Evolutionary conservation across 495 filamentous ascomycete species (phyloP).

Genomic region (Hyaloscypha finlandica): DNA sequence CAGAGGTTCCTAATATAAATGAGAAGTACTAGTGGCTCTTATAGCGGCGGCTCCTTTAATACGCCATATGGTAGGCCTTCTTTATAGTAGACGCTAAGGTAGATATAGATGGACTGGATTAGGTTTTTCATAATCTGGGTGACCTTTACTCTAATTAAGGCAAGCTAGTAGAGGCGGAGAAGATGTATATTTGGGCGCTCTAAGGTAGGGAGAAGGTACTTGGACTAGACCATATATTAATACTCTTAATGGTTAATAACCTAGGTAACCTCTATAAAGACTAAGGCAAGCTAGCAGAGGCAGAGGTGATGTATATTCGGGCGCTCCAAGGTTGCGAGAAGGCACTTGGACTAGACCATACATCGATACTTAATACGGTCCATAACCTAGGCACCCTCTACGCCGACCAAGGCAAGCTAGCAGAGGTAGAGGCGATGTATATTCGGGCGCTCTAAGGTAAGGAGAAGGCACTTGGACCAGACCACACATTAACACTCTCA

Average conservation of each 20-base stretch:
- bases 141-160: constrained; percentile 32
- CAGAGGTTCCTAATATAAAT: constrained; percentile 22
- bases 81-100: constrained; percentile 10
- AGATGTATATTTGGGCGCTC: constrained; percentile 16
- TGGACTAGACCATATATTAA: constrained; percentile 41
- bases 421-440: constrained; percentile 36
- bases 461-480: no score
- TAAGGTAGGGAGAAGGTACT: constrained; percentile 39
- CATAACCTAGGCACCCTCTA: no score
- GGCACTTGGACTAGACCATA: no score
- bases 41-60: constrained; percentile 39
- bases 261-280: constrained; percentile 31
- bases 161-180: constrained; percentile 5
- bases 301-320: constrained; percentile 33
- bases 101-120: constrained; percentile 28
- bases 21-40: constrained; percentile 32
- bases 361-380: no score
- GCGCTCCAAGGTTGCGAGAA: constrained; percentile 38
- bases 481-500: no score
- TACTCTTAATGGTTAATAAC: constrained; percentile 34
- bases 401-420: no score
- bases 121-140: constrained; percentile 32
- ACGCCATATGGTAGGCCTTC: constrained; percentile 31
- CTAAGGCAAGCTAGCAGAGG: constrained; percentile 26
- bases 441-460: constrained; percentile 36